Percentiles rank a stretch among this genome's conserved stretches.
Evolutionary conservation across 306 rosid species (phyloP).

Genomic region (Cajanus cajan): DNA sequence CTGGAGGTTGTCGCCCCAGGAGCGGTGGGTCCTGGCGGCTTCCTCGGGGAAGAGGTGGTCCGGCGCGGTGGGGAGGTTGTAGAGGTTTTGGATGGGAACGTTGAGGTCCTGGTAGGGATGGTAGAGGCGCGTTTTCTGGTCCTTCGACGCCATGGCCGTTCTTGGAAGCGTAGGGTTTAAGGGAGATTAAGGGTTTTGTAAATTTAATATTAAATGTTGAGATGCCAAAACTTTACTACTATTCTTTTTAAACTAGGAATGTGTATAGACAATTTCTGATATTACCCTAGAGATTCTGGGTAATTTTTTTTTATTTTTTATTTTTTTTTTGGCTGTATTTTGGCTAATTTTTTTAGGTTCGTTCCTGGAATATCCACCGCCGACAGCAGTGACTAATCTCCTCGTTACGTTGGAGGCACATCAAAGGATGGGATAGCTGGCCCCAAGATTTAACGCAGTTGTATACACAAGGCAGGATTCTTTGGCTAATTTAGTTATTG

Average conservation of each 20-base stretch:
- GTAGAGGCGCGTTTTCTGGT: slow-evolving; percentile 48
- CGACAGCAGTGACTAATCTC: no score
- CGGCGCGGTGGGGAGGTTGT: slow-evolving; percentile 66
- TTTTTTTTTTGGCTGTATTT: no score
- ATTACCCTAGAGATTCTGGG: no score
- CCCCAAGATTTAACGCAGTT: no score
- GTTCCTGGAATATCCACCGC: no score
- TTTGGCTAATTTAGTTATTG: no score
- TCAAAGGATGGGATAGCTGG: no score
- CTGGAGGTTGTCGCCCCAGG: slow-evolving; percentile 69
- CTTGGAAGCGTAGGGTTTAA: slow-evolving; percentile 28
- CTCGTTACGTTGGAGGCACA: no score
- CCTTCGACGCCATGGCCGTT: slow-evolving; percentile 45
- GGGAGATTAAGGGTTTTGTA: slow-evolving; percentile 25
- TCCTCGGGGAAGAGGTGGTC: slow-evolving; percentile 65
- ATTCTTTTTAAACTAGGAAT: background rate
- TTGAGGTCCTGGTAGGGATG: slow-evolving; percentile 69
- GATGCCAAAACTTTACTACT: background rate
- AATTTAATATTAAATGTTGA: background rate
- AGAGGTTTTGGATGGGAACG: slow-evolving; percentile 55
- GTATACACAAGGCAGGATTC: no score
- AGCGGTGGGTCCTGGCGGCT: slow-evolving; percentile 55
- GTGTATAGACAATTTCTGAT: no score
- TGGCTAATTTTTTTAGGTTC: no score
- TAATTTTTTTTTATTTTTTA: no score